A percentile compares a stretch with the other conserved stretches of the same genome.
These are phyloP conservation scores for Calonectria honghensis DNA, from an alignment of 2,329 filamentous ascomycete genomes.

Conservation along the genomic window DNA sequence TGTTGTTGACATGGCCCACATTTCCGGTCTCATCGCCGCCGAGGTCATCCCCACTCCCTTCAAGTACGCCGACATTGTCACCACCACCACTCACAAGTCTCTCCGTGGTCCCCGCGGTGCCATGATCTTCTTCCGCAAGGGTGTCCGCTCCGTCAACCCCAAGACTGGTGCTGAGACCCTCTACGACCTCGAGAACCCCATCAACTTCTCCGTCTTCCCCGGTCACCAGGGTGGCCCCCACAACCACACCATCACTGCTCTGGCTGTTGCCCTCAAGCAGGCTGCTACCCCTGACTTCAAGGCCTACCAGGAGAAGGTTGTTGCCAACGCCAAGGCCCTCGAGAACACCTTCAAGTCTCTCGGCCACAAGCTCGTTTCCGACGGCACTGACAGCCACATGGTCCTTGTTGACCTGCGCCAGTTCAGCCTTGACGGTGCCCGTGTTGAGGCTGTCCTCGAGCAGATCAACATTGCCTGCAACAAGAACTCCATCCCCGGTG, in stretches of 20 bases:
- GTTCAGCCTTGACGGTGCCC: conserved; percentile 90
- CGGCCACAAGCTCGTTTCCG: conserved; percentile 95
- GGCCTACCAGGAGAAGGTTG: conserved; percentile 93
- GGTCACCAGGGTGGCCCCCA: conserved; percentile 99
- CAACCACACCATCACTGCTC: conserved; percentile 99
- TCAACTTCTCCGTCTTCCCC: conserved; percentile 99
- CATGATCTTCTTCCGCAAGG: conserved; percentile 99
- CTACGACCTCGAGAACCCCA: conserved; percentile 95
- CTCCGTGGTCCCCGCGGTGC: conserved; percentile 97
- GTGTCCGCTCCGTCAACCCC: conserved; percentile 89
- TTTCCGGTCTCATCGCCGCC: conserved; percentile 95
- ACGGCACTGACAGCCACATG: conserved; percentile 98
- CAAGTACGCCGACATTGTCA: conserved; percentile 94
- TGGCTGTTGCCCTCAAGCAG: conserved; percentile 96
- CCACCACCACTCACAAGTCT: conserved; percentile 99
- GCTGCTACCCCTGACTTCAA: conserved; percentile 93
- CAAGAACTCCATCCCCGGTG: conserved; percentile 98
- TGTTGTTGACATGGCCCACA: conserved; percentile 98
- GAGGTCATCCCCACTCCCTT: conserved; percentile 96
- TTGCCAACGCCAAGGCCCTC: conserved; percentile 94
- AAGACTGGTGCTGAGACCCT: conserved; percentile 93
- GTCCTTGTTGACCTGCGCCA: conserved; percentile 95
- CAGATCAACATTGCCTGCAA: conserved; percentile 99
- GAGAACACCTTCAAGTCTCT: conserved; percentile 89
- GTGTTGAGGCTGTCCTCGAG: conserved; percentile 96